Conservation (phyloP, 495 filamentous ascomycete genomes). For the Neurospora sp. region DNA sequence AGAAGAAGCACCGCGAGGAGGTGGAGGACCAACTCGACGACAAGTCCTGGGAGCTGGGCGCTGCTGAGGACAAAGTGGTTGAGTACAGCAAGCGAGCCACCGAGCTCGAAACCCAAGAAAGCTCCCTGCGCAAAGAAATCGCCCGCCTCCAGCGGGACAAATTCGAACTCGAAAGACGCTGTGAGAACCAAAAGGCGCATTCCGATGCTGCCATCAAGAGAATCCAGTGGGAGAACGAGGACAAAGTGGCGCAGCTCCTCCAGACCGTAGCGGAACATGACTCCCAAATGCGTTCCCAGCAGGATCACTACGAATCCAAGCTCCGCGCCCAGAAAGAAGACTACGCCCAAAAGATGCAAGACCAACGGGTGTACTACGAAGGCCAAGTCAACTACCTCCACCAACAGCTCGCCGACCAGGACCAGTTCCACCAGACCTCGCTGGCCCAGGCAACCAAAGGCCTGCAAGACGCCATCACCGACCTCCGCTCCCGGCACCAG, state of each 20-base stretch:
- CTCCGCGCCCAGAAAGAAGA: not conserved
- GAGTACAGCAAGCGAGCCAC: not conserved
- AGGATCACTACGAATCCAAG: not conserved
- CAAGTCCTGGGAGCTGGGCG: not conserved
- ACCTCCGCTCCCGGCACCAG: not conserved
- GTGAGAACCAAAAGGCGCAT: not conserved
- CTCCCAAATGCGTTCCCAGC: not conserved
- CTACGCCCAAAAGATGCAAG: not conserved
- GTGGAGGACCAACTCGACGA: not conserved
- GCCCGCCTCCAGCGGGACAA: not conserved
- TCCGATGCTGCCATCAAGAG: not conserved
- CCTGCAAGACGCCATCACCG: not conserved
- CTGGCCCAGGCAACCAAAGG: not conserved
- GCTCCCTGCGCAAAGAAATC: not conserved
- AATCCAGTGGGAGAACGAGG: rapidly evolving
- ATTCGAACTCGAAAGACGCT: not conserved
- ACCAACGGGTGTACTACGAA: not conserved
- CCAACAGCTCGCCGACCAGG: not conserved
- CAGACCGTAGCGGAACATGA: not conserved
- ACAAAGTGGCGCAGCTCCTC: not conserved
- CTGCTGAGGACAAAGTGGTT: not conserved
- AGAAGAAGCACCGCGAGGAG: not conserved
- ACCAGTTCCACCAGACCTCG: not conserved
- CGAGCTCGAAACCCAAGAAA: not conserved
- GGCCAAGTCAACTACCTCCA: not conserved